A percentile compares a stretch with the other conserved stretches of the same genome.
These are phyloP conservation scores for Plasmodium fragile DNA, from an alignment of 169 alveolate species.

Conservation along the genomic window DNA sequence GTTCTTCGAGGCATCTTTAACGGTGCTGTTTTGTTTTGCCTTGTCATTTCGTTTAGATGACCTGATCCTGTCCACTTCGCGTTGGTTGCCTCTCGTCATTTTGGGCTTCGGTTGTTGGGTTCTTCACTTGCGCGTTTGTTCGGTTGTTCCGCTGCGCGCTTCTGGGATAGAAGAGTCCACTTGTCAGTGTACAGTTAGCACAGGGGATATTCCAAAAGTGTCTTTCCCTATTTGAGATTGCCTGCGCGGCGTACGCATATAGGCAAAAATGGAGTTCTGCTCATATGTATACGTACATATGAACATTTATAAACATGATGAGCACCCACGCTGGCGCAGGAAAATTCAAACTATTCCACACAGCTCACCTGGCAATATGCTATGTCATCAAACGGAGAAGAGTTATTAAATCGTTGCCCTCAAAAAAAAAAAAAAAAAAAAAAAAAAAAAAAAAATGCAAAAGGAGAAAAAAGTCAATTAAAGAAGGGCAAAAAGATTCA, in stretches of 20 bases:
- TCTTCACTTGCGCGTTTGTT: no score
- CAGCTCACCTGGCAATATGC: conserved; percentile 6
- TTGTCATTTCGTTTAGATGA: conserved; percentile 84
- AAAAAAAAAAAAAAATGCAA: neutral
- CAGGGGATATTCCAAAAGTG: neutral
- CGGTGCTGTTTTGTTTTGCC: conserved; percentile 81
- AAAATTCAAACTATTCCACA: neutral
- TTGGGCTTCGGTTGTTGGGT: neutral
- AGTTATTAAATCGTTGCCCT: neutral
- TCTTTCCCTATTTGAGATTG: neutral
- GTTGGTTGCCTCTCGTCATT: conserved; percentile 89
- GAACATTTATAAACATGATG: neutral
- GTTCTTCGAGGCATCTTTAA: conserved; percentile 83
- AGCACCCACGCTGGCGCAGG: neutral
- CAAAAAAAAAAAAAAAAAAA: neutral
- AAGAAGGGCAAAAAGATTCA: neutral
- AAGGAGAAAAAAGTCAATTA: neutral
- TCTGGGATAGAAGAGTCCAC: neutral
- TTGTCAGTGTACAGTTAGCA: neutral
- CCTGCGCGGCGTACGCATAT: neutral
- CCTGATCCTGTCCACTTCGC: conserved; percentile 87
- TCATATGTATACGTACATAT: neutral
- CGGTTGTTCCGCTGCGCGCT: neutral
- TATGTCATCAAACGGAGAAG: neutral
- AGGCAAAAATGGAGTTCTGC: neutral